Evolutionary conservation across 805 yeast species (phyloP).

Genomic region (Teunomyces panamensis): DNA sequence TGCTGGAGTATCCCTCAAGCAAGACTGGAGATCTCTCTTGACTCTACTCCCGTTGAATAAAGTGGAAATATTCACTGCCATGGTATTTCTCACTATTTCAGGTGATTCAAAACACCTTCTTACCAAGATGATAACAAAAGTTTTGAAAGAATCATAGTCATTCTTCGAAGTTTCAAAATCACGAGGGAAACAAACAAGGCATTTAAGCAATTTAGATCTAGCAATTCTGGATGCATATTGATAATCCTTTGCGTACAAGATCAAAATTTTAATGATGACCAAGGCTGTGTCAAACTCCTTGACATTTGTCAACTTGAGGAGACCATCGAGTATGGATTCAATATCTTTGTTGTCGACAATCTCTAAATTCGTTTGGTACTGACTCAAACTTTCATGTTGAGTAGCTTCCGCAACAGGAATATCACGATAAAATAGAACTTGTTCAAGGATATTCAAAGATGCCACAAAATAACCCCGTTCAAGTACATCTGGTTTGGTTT

Average conservation of each 20-base stretch:
- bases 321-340: conserved; percentile 37
- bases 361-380: conserved; percentile 10
- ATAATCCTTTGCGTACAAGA: conserved; percentile 50
- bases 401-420: conserved; percentile 46
- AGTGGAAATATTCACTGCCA: conserved; percentile 49
- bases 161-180: conserved; percentile 18
- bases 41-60: conserved; percentile 27
- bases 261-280: conserved; percentile 52
- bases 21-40: conserved; percentile 25
- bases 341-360: conserved; percentile 16
- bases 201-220: conserved; percentile 44
- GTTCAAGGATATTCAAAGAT: conserved; percentile 54
- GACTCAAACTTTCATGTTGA: background rate
- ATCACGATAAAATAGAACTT: conserved; percentile 48
- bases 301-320: conserved; percentile 42
- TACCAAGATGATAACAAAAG: conserved; percentile 48
- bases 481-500: conserved; percentile 10
- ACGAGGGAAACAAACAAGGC: conserved; percentile 44
- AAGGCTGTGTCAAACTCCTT: conserved; percentile 47
- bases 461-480: conserved; percentile 58
- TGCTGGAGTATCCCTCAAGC: conserved; percentile 50
- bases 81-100: conserved; percentile 45
- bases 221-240: conserved; percentile 39
- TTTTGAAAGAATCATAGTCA: conserved; percentile 8
- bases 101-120: conserved; percentile 70